Conservation (phyloP, 1,284 basidiomycete genomes). For the Papiliotrema terrestris region DNA sequence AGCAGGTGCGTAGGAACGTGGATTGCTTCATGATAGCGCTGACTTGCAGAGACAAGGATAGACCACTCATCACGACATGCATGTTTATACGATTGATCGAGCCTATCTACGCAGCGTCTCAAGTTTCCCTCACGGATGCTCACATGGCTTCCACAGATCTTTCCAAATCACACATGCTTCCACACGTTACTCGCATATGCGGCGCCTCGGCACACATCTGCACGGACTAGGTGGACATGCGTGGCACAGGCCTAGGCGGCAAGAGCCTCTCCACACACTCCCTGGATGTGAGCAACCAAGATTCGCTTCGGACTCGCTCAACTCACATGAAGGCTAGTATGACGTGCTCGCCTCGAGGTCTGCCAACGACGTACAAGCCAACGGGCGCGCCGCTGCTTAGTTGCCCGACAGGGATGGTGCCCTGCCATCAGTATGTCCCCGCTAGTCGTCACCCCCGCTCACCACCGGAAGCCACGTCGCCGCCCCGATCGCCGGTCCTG, state of each 20-base stretch:
- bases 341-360: not conserved
- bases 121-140: no score
- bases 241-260: not conserved
- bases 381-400: not conserved
- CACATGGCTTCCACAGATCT: no score
- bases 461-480: not conserved
- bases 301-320: not conserved
- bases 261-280: not conserved
- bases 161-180: no score
- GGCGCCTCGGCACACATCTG: no score
- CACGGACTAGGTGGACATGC: not conserved
- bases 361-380: not conserved
- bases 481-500: not conserved
- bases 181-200: no score
- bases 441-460: not conserved
- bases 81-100: not conserved
- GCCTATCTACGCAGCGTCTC: no score
- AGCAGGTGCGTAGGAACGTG: constrained; percentile 66
- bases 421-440: not conserved
- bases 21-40: not conserved
- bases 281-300: not conserved
- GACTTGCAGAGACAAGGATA: not conserved
- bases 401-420: not conserved
- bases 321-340: not conserved
- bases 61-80: not conserved